These are phyloP conservation scores for Eutrema salsugineum DNA, from an alignment of 441 rosid genomes.

Conservation along the genomic window DNA sequence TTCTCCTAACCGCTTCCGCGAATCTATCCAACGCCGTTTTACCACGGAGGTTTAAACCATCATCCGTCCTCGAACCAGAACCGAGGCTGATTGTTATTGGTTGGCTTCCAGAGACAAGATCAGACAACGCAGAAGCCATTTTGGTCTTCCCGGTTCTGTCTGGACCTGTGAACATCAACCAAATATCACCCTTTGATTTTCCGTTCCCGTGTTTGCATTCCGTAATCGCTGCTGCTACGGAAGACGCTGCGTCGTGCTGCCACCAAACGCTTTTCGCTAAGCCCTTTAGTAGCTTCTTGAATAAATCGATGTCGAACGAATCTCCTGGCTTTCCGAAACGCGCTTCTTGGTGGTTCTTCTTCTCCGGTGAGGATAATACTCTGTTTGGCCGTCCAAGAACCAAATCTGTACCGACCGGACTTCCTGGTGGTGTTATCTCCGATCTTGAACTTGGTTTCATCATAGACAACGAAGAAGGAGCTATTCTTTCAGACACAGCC, in stretches of 20 bases:
- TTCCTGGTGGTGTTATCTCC: conserved; percentile 48
- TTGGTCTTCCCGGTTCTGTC: conserved; percentile 83
- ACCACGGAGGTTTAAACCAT: conserved; percentile 65
- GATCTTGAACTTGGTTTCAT: conserved; percentile 35
- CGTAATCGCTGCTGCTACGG: conserved; percentile 65
- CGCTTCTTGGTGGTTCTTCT: conserved; percentile 8
- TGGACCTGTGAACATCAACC: conserved; percentile 88
- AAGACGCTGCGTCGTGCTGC: conserved; percentile 91
- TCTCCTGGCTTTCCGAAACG: conserved; percentile 39
- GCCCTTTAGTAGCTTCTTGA: conserved; percentile 82
- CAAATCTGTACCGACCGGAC: conserved; percentile 87
- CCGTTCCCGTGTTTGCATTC: conserved; percentile 65
- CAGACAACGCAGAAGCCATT: conserved; percentile 79
- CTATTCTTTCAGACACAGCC: conserved; percentile 33
- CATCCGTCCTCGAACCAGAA: conserved; percentile 46
- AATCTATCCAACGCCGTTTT: conserved; percentile 76
- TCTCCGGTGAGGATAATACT: conserved; percentile 36
- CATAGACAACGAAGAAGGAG: conserved; percentile 40
- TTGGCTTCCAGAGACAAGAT: conserved; percentile 46
- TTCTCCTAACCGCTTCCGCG: conserved; percentile 74
- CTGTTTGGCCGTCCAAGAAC: conserved; percentile 66
- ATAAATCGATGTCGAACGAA: conserved; percentile 57
- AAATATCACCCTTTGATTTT: conserved; percentile 62
- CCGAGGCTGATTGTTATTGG: conserved; percentile 66
- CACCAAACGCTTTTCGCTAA: conserved; percentile 80